phyloP scores from a whole-genome alignment of 495 filamentous ascomycete genomes.

The Haplographium delicatum region DNA sequence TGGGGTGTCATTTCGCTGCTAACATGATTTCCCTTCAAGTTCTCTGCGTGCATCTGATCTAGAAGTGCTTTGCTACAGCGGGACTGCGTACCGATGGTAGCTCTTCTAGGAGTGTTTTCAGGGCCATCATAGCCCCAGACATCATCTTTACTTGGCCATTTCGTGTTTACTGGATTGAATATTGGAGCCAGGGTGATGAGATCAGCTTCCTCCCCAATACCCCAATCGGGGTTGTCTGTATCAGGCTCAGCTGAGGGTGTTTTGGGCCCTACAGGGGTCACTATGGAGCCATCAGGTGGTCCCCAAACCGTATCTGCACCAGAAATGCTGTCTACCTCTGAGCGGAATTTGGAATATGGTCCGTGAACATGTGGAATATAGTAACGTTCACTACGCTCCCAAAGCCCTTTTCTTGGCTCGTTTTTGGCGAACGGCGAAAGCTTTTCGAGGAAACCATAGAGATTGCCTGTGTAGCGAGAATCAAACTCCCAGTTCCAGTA shows the following conservation, averaged over 20 bases:
- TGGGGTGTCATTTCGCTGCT: constrained; percentile 66
- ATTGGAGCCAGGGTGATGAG: constrained; percentile 66
- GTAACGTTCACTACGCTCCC: constrained; percentile 70
- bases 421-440: constrained; percentile 51
- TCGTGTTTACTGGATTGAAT: constrained; percentile 58
- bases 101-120: constrained; percentile 53
- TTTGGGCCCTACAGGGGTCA: constrained; percentile 54
- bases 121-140: constrained; percentile 58
- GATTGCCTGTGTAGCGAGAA: constrained; percentile 63
- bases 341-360: constrained; percentile 48
- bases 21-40: constrained; percentile 53
- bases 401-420: constrained; percentile 63
- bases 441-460: constrained; percentile 63
- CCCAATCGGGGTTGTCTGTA: constrained; percentile 64
- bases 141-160: constrained; percentile 56
- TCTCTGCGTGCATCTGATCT: constrained; percentile 59
- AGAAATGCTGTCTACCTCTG: constrained; percentile 41
- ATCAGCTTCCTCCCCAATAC: constrained; percentile 71
- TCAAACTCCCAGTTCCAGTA: constrained; percentile 78
- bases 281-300: constrained; percentile 42
- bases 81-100: constrained; percentile 61
- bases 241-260: constrained; percentile 48
- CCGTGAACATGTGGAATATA: constrained; percentile 64
- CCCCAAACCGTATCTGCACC: constrained; percentile 56
- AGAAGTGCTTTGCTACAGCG: constrained; percentile 59